Evolutionary conservation across 2,329 filamentous ascomycete genomes (phyloP), one percentile per base, ranked within the genome.

Genomic region (Microdochium nivale): DNA sequence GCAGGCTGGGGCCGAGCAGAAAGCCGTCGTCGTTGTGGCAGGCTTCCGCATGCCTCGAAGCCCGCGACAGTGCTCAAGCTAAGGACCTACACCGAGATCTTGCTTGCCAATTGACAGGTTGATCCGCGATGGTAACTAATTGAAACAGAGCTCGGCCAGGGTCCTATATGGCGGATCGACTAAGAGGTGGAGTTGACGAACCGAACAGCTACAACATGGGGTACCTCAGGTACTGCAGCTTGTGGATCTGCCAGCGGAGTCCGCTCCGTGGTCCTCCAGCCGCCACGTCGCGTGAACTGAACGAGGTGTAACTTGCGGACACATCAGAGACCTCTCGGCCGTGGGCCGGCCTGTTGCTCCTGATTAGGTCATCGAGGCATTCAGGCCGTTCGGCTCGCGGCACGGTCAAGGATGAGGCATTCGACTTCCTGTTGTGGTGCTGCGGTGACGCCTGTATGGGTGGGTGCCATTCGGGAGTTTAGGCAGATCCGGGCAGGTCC

Each of bases 401-500:
- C 40, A 44, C 40, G 40, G 19, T 13, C 40, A 44, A 19, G 40
- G 40, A 44, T 44, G 7, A 16, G 35, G 23, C 19, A 21, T 19
- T 44, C 9, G 40, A 44, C 40, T 44, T 16, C 40, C 40, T 44
- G 14, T 44, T 44, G 40, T 44, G 40, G 40, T 11, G 19, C 2
- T 44, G 40, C 21, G n/a, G 40, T 13, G n/a, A 23, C 19, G 40
- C 16, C 21, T 44, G 40, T 13, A 7, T 21, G 40, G n/a, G 40
- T 44, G 40, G 40, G 40, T 44, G 40, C 40, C 40, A 44, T 44
- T 14, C 33, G 40, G 40, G 40, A 44, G 40, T 44, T 44, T 44
- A 44, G 40, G 40, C 40, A 44, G 40, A 44, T 44, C 40, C 40
- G 40, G 40, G 40, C n/a, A 44, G 40, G 40, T 44, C 40, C 33